Evolutionary conservation across 2,329 filamentous ascomycete species (phyloP).

Genomic region (Acephala macrosclerotiorum): DNA sequence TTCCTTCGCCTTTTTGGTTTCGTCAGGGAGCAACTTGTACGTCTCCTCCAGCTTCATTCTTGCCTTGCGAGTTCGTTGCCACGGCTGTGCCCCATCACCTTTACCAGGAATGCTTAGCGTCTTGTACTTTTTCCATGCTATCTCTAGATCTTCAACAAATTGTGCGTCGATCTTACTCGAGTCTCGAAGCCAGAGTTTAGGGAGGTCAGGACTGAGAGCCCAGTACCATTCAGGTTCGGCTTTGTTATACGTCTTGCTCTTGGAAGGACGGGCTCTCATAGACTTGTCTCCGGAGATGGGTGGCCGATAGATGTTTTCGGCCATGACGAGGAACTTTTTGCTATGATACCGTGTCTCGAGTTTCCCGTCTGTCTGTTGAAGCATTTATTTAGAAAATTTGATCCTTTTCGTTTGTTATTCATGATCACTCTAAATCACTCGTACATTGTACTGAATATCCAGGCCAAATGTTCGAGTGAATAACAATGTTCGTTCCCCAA

Average conservation of each 20-base stretch:
- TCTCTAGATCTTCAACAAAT: constrained; percentile 17
- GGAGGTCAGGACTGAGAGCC: constrained; percentile 17
- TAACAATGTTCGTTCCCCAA: neutral
- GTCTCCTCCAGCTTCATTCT: neutral
- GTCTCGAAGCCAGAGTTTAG: constrained; percentile 26
- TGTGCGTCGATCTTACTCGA: neutral
- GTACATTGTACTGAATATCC: neutral
- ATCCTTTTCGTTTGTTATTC: neutral
- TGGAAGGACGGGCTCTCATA: constrained; percentile 11
- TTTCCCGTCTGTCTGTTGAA: neutral
- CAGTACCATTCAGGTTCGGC: constrained; percentile 20
- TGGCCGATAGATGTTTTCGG: neutral
- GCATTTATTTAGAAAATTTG: neutral
- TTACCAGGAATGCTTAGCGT: neutral
- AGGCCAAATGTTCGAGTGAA: neutral
- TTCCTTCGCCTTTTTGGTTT: neutral
- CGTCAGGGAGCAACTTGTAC: neutral
- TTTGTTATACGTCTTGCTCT: constrained; percentile 16
- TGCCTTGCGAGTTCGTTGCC: neutral
- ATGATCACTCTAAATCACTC: neutral
- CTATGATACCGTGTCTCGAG: neutral
- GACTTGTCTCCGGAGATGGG: constrained; percentile 9
- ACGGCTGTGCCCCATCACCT: neutral
- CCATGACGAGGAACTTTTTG: neutral
- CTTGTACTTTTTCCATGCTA: neutral